phyloP scores from a whole-genome alignment of 2,329 filamentous ascomycete genomes.

The Colletotrichum scovillei region DNA sequence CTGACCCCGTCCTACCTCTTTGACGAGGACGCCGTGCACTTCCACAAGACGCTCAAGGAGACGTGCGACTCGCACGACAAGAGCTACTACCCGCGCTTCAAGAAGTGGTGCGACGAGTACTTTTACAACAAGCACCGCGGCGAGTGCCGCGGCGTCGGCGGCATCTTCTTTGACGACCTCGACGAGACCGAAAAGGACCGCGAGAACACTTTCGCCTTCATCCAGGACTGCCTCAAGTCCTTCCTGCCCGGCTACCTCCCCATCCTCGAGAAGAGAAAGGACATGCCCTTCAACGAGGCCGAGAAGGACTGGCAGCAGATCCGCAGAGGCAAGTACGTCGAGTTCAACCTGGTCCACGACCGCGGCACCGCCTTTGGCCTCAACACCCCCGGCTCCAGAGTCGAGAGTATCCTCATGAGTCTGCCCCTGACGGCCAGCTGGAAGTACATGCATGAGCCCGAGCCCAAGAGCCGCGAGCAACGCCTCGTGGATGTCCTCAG shows the following conservation, averaged over 20 bases:
- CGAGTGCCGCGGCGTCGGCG: slow-evolving; percentile 88
- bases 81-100: slow-evolving; percentile 92
- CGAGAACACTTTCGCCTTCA: slow-evolving; percentile 90
- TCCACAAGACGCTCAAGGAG: slow-evolving; percentile 93
- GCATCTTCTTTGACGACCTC: slow-evolving; percentile 98
- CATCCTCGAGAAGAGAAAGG: slow-evolving; percentile 87
- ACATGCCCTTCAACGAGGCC: slow-evolving; percentile 86
- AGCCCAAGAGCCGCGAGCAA: slow-evolving; percentile 80
- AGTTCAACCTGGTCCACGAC: slow-evolving; percentile 98
- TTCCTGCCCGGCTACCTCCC: slow-evolving; percentile 94
- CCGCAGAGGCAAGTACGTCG: slow-evolving; percentile 92
- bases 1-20: slow-evolving; percentile 94
- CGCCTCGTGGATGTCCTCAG: slow-evolving; percentile 79
- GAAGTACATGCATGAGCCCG: slow-evolving; percentile 94
- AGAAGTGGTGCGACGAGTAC: slow-evolving; percentile 98
- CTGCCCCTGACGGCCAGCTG: slow-evolving; percentile 91
- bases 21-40: slow-evolving; percentile 96
- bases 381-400: slow-evolving; percentile 88
- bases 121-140: slow-evolving; percentile 93
- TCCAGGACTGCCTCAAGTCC: slow-evolving; percentile 84
- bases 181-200: slow-evolving; percentile 88
- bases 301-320: slow-evolving; percentile 99
- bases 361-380: slow-evolving; percentile 94
- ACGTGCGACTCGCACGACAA: slow-evolving; percentile 95
- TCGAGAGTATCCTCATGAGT: slow-evolving; percentile 98